Percentiles rank a stretch among this genome's conserved stretches.
Conservation (phyloP, 2,329 filamentous ascomycete genomes). For the Aspergillus carbonarius region DNA sequence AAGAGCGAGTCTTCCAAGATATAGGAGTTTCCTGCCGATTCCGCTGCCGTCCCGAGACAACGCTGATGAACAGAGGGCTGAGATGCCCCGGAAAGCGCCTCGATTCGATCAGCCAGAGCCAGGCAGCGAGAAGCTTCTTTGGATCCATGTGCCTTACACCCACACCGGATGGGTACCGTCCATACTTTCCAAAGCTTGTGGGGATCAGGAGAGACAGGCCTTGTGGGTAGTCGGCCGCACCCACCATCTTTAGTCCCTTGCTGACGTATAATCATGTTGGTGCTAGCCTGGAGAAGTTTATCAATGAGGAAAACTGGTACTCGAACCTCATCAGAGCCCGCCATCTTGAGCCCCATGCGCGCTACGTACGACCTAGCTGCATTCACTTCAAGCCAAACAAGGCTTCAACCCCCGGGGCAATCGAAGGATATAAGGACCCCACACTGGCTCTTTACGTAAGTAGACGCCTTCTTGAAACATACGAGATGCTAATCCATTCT, state of each 20-base stretch:
- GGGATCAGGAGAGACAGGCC: constrained; percentile 26
- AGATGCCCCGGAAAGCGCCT: constrained; percentile 27
- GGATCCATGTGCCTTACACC: constrained; percentile 37
- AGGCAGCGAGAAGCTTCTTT: constrained; percentile 34
- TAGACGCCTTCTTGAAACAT: background rate
- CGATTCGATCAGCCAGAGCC: constrained; percentile 35
- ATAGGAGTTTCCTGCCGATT: constrained; percentile 25
- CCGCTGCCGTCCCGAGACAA: constrained; percentile 25
- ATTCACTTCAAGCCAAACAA: constrained; percentile 32
- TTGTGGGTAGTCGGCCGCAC: constrained; percentile 12
- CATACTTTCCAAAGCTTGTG: constrained; percentile 21
- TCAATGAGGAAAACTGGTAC: constrained; percentile 39
- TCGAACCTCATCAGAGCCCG: constrained; percentile 37
- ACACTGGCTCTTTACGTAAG: constrained; percentile 33
- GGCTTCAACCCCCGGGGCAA: constrained; percentile 14
- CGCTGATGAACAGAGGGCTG: constrained; percentile 20
- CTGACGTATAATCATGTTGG: background rate
- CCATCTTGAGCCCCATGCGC: constrained; percentile 41
- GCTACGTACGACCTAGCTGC: constrained; percentile 38
- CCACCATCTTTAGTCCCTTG: background rate
- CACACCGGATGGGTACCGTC: constrained; percentile 24
- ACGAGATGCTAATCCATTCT: constrained; percentile 2
- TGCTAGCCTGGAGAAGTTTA: constrained; percentile 36
- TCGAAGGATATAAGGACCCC: constrained; percentile 19
- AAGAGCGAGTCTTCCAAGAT: constrained; percentile 17